Evolutionary conservation across 305 asterid genomes (phyloP).

Genomic region (Fraxinus platypoda): DNA sequence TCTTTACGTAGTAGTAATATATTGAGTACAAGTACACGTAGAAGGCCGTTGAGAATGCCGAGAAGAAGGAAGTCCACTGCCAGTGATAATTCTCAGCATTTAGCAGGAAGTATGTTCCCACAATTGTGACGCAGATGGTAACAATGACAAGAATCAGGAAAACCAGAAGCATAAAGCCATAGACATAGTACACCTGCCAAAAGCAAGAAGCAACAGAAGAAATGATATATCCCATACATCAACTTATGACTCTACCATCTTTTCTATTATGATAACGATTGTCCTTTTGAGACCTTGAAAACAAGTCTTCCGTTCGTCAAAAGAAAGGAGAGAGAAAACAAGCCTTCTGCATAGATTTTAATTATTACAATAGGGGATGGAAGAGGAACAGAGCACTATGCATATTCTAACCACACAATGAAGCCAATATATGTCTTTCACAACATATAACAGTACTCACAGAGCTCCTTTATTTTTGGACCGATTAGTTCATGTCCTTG

Average conservation of each 20-base stretch:
- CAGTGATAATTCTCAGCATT: slow-evolving; percentile 51
- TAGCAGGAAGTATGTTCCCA: slow-evolving; percentile 47
- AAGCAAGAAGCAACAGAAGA: neutral
- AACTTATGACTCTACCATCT: neutral
- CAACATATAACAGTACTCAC: neutral
- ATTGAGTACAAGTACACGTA: slow-evolving; percentile 40
- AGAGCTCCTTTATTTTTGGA: neutral
- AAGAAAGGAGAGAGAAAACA: neutral
- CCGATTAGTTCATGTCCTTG: neutral
- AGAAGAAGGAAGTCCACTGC: slow-evolving; percentile 51
- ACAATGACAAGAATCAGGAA: slow-evolving; percentile 41
- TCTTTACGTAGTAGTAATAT: slow-evolving; percentile 44
- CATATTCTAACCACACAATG: neutral
- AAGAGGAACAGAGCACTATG: neutral
- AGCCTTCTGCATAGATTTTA: neutral
- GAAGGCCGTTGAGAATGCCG: slow-evolving; percentile 47
- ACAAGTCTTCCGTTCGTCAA: neutral
- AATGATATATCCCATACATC: neutral
- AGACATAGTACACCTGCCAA: slow-evolving; percentile 59
- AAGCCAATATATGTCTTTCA: neutral
- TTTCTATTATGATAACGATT: neutral
- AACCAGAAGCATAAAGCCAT: slow-evolving; percentile 58
- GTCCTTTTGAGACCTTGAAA: neutral
- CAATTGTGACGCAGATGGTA: slow-evolving; percentile 40
- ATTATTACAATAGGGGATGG: neutral